A percentile compares a stretch with the other conserved stretches of the same genome.
These are phyloP conservation scores for Leccinum variicolor DNA, from an alignment of 768 basidiomycete species.

Conservation along the genomic window DNA sequence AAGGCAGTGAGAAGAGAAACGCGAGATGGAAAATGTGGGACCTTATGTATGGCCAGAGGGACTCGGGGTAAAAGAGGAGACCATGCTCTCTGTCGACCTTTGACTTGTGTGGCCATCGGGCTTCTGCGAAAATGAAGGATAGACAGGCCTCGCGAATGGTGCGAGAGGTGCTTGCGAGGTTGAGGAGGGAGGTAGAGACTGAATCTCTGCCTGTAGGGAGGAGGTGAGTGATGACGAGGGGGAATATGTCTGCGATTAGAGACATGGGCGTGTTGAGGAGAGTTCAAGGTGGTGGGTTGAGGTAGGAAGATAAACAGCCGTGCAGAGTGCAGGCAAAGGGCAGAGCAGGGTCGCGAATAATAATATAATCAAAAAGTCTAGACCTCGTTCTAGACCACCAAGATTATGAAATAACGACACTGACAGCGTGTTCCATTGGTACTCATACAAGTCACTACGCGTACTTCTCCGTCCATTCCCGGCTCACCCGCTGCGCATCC, in stretches of 20 bases:
- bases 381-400: constrained; percentile 20
- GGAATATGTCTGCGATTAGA: constrained; percentile 33
- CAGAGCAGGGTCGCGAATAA: constrained; percentile 14
- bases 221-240: constrained; percentile 31
- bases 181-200: constrained; percentile 18
- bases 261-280: constrained; percentile 21
- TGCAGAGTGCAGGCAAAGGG: constrained; percentile 7
- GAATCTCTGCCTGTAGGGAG: not conserved
- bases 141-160: constrained; percentile 29
- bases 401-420: constrained; percentile 10
- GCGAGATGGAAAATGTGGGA: not conserved
- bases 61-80: constrained; percentile 30
- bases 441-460: constrained; percentile 39
- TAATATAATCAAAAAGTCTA: constrained; percentile 16
- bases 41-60: constrained; percentile 31
- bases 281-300: not conserved
- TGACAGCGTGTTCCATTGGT: constrained; percentile 3
- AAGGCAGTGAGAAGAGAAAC: not conserved
- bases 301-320: constrained; percentile 1
- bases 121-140: constrained; percentile 31
- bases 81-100: constrained; percentile 21
- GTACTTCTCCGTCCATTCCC: constrained; percentile 93
- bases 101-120: constrained; percentile 31
- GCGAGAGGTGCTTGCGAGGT: constrained; percentile 22
- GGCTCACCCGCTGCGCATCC: constrained; percentile 87